Evolutionary conservation across 2,329 filamentous ascomycete species (phyloP).

Genomic region (Neofusicoccum parvum): DNA sequence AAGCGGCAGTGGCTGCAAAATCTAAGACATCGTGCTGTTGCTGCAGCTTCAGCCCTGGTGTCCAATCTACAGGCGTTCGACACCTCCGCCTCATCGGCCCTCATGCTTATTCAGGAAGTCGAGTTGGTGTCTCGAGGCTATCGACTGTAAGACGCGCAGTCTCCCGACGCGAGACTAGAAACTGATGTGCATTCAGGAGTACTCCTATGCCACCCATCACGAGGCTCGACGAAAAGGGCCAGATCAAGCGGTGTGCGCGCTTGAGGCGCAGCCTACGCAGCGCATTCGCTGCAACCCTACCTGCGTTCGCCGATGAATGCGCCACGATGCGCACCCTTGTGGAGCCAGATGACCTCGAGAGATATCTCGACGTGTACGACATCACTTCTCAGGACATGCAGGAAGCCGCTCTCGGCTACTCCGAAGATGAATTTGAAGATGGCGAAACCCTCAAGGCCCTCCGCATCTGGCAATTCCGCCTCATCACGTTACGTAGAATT

Average conservation of each 20-base stretch:
- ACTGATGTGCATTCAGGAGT: conserved; percentile 60
- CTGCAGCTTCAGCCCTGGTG: conserved; percentile 69
- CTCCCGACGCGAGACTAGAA: conserved; percentile 24
- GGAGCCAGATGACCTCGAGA: conserved; percentile 80
- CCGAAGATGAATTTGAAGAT: conserved; percentile 71
- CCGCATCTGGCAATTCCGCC: conserved; percentile 65
- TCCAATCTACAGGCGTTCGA: conserved; percentile 79
- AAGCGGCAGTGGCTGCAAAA: conserved; percentile 81
- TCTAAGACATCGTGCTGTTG: conserved; percentile 72
- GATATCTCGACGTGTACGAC: conserved; percentile 77
- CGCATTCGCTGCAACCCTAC: conserved; percentile 70
- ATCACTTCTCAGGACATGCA: conserved; percentile 50
- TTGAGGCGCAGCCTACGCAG: conserved; percentile 75
- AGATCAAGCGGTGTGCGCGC: conserved; percentile 76
- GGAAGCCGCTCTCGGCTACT: conserved; percentile 56
- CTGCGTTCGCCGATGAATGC: conserved; percentile 71
- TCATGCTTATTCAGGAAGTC: conserved; percentile 90
- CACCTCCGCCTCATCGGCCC: conserved; percentile 70
- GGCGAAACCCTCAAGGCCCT: conserved; percentile 76
- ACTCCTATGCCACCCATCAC: conserved; percentile 89
- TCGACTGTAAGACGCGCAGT: conserved; percentile 63
- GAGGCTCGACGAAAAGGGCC: conserved; percentile 80
- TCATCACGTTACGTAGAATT: conserved; percentile 79
- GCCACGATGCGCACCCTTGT: conserved; percentile 71
- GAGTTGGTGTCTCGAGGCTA: conserved; percentile 92